Evolutionary conservation across 768 basidiomycete genomes (phyloP), one percentile per base, ranked within the genome.

Genomic region (Gymnopilus dilepis): DNA sequence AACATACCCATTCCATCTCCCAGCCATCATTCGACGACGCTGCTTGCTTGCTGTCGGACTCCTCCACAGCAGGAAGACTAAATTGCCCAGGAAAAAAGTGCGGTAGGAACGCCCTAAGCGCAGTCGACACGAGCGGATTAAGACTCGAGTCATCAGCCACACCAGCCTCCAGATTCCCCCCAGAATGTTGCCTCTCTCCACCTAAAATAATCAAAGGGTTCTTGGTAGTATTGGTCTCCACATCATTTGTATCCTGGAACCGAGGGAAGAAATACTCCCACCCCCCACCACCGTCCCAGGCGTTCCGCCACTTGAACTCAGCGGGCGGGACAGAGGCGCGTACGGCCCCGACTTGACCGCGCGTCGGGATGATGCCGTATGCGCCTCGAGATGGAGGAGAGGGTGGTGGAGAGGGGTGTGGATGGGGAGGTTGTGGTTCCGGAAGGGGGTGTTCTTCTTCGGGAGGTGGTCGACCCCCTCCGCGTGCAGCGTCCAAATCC

Each of bases 211-310:
- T 75, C 21, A 92, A 73, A 0, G 91, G 89, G 4, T 73, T 70
- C 33, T 78, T 74, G 8, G 47, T 33, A 7, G 42, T 22, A 34
- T 13, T 31, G 7, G 41, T 15, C 15, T 37, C 15, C 1, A 48
- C 41, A 17, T 13, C 3, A 2, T 47, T 37, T 6, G 62, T 60
- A 9, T 66, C 65, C 48, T 72, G 71, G 26, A 64, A 68, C 13
- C 92, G 81, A n/a, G 91, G 88, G 69, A 95, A 93, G 90, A 90
- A 94, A 70, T 94, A 95, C 65, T 92, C 89, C 67, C 77, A 82
- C 0, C 84, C 85, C 63, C 83, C 78, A 58, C 62, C 57, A 3
- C 75, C 84, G 62, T 63, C 76, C 86, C 84, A 88, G 2, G 82
- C 74, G 41, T 70, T 67, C 5, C 41, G 64, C 62, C 73, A 80